Base-by-base conservation (phyloP, 768 basidiomycete genomes). In the Clitopilus passeckerianus region DNA sequence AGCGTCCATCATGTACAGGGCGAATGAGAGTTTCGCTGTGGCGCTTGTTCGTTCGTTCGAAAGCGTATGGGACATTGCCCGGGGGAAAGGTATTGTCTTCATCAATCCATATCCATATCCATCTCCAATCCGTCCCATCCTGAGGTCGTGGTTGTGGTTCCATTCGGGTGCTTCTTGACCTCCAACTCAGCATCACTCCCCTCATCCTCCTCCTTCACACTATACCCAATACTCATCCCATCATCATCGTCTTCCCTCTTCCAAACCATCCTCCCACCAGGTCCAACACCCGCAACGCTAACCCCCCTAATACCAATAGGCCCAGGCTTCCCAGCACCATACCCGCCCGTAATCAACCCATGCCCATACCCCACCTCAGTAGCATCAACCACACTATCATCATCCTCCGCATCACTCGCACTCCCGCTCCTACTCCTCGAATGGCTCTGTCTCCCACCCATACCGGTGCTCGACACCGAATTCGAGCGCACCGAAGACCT, bases 41-140 rank as follows among this genome's bases (percentile, higher is more conserved):
- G 27, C 27, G 27, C 27, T 30, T 30, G 27, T 30, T 30, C 27
- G 27, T 30, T 30, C 27, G 27, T 30, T 30, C 27, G 27, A 30
- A 30, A 30, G 27, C 27, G 7, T 30, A 4, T 30, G 27, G n/a
- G n/a, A 41, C 37, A 41, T 4, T 12, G 14, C 37, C 37, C 37
- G 37, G n/a, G 37, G 37, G 10, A 9, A 41, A 41, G 37, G 37
- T 41, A 41, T 41, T 9, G 22, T 50, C 20, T n/a, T 50, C 46
- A 59, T 76, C 67, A 80, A 72, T 83, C 81, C 82, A 88, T 83
- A 65, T 86, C 85, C 85, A 87, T 86, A 58, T 87, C 89, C 85
- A 90, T 88, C 60, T 85, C 84, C 77, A 83, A 79, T 5, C 82
- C 84, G 54, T 85, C 83, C 85, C 84, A 86, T 5, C 22, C 46